A percentile compares a stretch with the other conserved stretches of the same genome.
Evolutionary conservation across 768 basidiomycete species (phyloP).

Genomic region (Tremella fuciformis): DNA sequence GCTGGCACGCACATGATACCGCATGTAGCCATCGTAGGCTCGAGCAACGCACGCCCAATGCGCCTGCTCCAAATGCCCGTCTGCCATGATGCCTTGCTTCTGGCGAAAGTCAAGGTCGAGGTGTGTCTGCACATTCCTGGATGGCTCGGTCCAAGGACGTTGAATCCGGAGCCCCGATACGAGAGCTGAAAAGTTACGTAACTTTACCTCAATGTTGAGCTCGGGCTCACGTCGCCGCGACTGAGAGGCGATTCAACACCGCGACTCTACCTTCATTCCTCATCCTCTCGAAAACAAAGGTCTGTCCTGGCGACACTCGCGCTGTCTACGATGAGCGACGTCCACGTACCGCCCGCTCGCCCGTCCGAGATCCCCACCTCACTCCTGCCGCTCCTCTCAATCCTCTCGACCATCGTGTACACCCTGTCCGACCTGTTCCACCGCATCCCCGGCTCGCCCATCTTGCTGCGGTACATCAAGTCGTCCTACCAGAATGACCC

Average conservation of each 20-base stretch:
- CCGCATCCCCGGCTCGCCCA: conserved; percentile 53
- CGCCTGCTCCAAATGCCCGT: conserved; percentile 59
- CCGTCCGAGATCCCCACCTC: conserved; percentile 39
- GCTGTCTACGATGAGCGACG: too few species aligned
- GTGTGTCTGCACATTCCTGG: too few species aligned
- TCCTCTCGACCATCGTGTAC: conserved; percentile 64
- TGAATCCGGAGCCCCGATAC: too few species aligned
- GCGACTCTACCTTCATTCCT: too few species aligned
- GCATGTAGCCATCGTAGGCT: conserved; percentile 72
- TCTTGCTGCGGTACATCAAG: conserved; percentile 75
- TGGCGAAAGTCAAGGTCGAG: background rate
- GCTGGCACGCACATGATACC: conserved; percentile 63
- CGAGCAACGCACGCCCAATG: conserved; percentile 74
- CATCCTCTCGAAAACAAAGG: too few species aligned
- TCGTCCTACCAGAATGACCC: conserved; percentile 92
- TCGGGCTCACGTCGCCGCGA: too few species aligned
- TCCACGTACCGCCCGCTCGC: background rate
- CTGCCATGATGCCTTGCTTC: background rate
- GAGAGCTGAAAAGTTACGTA: too few species aligned
- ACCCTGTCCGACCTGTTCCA: conserved; percentile 64
- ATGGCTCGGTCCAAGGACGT: too few species aligned
- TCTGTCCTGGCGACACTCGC: too few species aligned
- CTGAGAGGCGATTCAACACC: too few species aligned
- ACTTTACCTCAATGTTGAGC: too few species aligned
- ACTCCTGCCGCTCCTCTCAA: conserved; percentile 59